Conservation (phyloP, 805 yeast genomes). For the Myxozyma neglecta region DNA sequence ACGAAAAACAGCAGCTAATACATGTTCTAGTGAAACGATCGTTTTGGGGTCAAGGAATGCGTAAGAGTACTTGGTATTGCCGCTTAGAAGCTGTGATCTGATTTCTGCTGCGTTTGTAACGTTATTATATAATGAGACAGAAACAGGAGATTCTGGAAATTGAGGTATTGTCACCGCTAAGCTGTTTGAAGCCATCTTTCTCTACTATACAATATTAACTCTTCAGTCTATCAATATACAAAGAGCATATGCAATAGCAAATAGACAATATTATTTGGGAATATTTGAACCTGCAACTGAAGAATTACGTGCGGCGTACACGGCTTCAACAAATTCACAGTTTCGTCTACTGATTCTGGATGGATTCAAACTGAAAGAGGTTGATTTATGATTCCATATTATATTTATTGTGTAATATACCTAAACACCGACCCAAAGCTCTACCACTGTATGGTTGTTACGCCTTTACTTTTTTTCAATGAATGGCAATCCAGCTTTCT, state of each 20-base stretch:
- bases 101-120: constrained; percentile 51
- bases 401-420: too few relatives aligned
- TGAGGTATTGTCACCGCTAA: constrained; percentile 12
- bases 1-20: constrained; percentile 60
- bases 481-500: constrained; percentile 37
- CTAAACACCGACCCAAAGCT: too few relatives aligned
- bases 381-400: too few relatives aligned
- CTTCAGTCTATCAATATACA: too few relatives aligned
- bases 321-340: too few relatives aligned
- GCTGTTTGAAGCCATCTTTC: not conserved
- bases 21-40: constrained; percentile 58
- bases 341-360: too few relatives aligned
- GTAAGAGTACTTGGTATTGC: constrained; percentile 53
- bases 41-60: constrained; percentile 65
- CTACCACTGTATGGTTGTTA: not conserved
- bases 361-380: too few relatives aligned
- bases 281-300: too few relatives aligned
- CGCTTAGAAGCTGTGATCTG: constrained; percentile 47
- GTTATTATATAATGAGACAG: constrained; percentile 48
- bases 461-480: constrained; percentile 28
- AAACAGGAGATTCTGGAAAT: constrained; percentile 35
- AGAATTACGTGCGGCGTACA: too few relatives aligned
- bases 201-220: not conserved
- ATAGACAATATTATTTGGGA: too few relatives aligned
- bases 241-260: too few relatives aligned